Conservation (phyloP, 2,329 filamentous ascomycete genomes). For the Neopestalotiopsis sp. region DNA sequence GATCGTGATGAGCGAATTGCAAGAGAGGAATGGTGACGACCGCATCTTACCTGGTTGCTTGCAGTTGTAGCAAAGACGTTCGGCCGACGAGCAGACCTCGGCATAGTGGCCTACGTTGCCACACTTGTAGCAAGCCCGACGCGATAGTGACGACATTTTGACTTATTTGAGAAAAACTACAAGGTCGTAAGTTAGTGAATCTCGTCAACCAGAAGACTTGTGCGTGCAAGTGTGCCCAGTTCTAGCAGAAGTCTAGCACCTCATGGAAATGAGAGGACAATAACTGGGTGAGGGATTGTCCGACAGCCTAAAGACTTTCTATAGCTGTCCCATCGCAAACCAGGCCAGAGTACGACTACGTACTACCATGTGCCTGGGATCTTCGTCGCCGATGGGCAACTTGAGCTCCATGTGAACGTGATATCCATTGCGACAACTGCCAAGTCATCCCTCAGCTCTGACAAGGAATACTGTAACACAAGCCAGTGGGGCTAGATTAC, state of each 20-base stretch:
- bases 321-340: neutral
- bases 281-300: no score
- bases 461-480: constrained; percentile 17
- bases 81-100: constrained; percentile 96
- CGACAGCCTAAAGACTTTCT: neutral
- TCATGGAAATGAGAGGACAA: no score
- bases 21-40: neutral
- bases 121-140: constrained; percentile 83
- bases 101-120: constrained; percentile 81
- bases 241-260: neutral
- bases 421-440: neutral
- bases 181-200: constrained; percentile 30
- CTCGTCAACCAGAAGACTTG: constrained; percentile 39
- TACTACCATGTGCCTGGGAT: neutral
- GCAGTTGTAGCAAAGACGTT: constrained; percentile 99
- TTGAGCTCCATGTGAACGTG: neutral
- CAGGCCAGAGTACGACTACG: neutral
- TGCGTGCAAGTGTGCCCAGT: neutral
- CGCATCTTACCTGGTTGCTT: constrained; percentile 75
- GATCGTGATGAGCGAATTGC: neutral
- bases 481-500: constrained; percentile 17
- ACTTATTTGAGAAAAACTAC: constrained; percentile 21
- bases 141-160: constrained; percentile 79
- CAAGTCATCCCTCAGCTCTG: neutral
- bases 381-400: neutral